These are phyloP conservation scores for Alliaria petiolata DNA, from an alignment of 345 rosid genomes.

Conservation along the genomic window DNA sequence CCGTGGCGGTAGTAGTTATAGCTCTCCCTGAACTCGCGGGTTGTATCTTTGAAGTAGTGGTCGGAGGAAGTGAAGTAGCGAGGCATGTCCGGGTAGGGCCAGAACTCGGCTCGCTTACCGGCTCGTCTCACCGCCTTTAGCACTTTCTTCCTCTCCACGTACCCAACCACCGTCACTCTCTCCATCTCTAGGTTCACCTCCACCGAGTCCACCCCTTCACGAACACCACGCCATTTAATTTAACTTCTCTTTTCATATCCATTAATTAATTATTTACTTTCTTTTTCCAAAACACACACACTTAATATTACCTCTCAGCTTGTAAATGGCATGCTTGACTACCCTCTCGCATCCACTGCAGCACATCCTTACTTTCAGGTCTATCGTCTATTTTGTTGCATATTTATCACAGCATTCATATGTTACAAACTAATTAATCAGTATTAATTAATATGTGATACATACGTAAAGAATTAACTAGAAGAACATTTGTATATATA, in stretches of 20 bases:
- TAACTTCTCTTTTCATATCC: too few species aligned
- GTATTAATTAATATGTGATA: not conserved
- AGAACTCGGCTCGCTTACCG: conserved; percentile 90
- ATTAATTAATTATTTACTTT: not conserved
- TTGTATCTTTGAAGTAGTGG: conserved; percentile 72
- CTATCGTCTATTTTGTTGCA: conserved; percentile 58
- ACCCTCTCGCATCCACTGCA: conserved; percentile 94
- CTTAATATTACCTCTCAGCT: conserved; percentile 65
- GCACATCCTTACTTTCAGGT: conserved; percentile 93
- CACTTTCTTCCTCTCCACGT: conserved; percentile 86
- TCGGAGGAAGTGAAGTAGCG: conserved; percentile 70
- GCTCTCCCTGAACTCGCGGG: conserved; percentile 74
- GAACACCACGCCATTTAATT: not conserved
- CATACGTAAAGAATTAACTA: not conserved
- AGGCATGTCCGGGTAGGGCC: conserved; percentile 84
- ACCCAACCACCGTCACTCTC: conserved; percentile 78
- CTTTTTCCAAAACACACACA: not conserved
- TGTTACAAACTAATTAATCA: not conserved
- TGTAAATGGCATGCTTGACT: conserved; percentile 77
- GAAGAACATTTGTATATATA: not conserved
- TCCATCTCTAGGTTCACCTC: conserved; percentile 74
- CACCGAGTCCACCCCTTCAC: conserved; percentile 75
- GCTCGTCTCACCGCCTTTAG: conserved; percentile 78
- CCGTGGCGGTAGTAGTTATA: conserved; percentile 86
- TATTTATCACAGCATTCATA: not conserved